phyloP scores from a whole-genome alignment of 2,329 filamentous ascomycete genomes.

The Arthrobotrys sphaeroides region DNA sequence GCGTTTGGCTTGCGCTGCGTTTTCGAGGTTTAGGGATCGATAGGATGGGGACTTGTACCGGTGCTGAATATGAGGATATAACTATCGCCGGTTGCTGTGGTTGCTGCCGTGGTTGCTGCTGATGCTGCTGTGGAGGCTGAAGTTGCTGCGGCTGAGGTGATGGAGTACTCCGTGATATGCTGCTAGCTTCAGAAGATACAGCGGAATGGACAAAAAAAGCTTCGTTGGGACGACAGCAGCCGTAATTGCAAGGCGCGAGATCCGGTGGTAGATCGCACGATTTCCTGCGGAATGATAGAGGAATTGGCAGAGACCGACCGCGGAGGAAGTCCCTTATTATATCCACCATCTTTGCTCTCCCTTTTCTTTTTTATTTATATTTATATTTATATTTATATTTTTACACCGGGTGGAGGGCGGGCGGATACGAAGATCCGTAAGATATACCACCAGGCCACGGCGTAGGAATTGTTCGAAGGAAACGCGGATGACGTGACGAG shows the following conservation, averaged over 20 bases:
- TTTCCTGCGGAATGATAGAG: slow-evolving; percentile 43
- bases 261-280: slow-evolving; percentile 43
- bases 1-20: background rate
- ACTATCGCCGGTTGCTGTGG: slow-evolving; percentile 58
- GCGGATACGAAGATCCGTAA: too few relatives aligned
- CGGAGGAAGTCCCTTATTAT: slow-evolving; percentile 48
- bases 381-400: too few relatives aligned
- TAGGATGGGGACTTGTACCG: slow-evolving; percentile 40
- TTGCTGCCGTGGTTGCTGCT: slow-evolving; percentile 55
- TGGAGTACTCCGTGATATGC: slow-evolving; percentile 55
- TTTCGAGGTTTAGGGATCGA: slow-evolving; percentile 47
- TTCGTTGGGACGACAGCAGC: slow-evolving; percentile 41
- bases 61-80: slow-evolving; percentile 54
- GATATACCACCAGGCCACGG: too few relatives aligned
- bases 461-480: too few relatives aligned
- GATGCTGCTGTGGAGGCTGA: slow-evolving; percentile 59
- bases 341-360: slow-evolving; percentile 13
- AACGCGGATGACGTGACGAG: background rate
- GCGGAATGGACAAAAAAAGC: slow-evolving; percentile 54
- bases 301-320: slow-evolving; percentile 15
- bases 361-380: background rate
- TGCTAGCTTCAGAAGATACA: slow-evolving; percentile 54
- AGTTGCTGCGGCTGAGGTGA: slow-evolving; percentile 56
- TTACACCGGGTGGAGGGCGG: too few relatives aligned
- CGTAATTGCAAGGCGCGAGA: slow-evolving; percentile 49